These are phyloP conservation scores for Entophlyctis helioformis DNA, from an alignment of 192 early-diverging fungal species.

Conservation along the genomic window DNA sequence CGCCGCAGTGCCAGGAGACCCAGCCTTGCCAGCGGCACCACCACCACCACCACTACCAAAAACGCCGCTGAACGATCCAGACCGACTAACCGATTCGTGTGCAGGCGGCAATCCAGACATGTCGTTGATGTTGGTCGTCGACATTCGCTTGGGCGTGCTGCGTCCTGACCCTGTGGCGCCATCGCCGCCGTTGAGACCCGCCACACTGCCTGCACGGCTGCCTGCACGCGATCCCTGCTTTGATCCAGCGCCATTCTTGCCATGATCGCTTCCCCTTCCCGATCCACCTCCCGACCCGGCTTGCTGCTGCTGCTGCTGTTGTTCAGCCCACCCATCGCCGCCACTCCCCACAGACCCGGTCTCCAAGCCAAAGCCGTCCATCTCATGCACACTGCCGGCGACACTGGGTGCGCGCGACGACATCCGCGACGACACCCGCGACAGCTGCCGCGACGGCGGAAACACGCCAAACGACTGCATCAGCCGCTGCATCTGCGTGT, in stretches of 20 bases:
- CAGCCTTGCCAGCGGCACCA: constrained; percentile 3
- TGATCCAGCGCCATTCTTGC: neutral
- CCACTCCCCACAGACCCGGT: neutral
- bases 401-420: constrained; percentile 19
- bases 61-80: neutral
- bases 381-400: constrained; percentile 14
- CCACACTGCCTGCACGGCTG: neutral
- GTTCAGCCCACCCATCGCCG: neutral
- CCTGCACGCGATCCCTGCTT: neutral
- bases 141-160: constrained; percentile 9
- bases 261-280: neutral
- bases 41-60: neutral
- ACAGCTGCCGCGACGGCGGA: constrained; percentile 30
- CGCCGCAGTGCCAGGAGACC: neutral
- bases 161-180: neutral
- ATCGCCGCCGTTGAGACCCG: neutral
- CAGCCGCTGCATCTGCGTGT: constrained; percentile 17
- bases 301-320: constrained; percentile 3
- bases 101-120: neutral
- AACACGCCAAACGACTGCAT: constrained; percentile 21
- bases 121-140: constrained; percentile 24
- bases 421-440: constrained; percentile 25
- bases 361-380: neutral
- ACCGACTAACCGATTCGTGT: neutral
- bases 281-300: neutral